A percentile compares a stretch with the other conserved stretches of the same genome.
These are phyloP conservation scores for Brassica juncea DNA, from an alignment of 345 rosid species.

Conservation along the genomic window DNA sequence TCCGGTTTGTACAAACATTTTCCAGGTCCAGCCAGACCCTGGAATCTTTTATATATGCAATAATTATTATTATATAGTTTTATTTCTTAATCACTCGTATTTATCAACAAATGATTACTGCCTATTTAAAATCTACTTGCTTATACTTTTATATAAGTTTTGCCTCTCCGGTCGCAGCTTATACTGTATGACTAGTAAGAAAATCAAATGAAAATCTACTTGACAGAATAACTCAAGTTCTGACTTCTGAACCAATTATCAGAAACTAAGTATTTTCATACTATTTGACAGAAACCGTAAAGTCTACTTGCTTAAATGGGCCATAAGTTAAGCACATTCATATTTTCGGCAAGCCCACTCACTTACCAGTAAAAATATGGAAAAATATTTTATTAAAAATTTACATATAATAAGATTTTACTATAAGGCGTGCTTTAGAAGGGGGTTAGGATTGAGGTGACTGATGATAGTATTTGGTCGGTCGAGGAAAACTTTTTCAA, in stretches of 20 bases:
- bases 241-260: not conserved
- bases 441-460: conserved; percentile 9
- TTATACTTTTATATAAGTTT: too few relatives aligned
- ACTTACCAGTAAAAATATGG: not conserved
- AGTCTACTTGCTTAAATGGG: conserved; percentile 1
- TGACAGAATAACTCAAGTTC: not conserved
- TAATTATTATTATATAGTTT: not conserved
- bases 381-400: not conserved
- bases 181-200: not conserved
- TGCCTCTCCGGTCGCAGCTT: not conserved
- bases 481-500: conserved; percentile 12
- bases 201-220: not conserved
- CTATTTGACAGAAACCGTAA: not conserved
- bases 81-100: not conserved
- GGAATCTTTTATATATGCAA: conserved; percentile 1
- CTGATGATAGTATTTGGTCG: conserved; percentile 24
- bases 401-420: not conserved
- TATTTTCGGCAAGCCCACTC: conserved; percentile 3
- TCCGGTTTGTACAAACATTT: conserved; percentile 16
- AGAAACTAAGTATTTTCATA: too few relatives aligned
- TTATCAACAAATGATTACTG: conserved; percentile 8
- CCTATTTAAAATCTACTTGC: too few relatives aligned
- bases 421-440: conserved; percentile 17
- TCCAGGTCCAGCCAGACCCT: conserved; percentile 4
- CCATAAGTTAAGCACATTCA: not conserved